phyloP scores from a whole-genome alignment of 2,329 filamentous ascomycete genomes.

The Ceratocystis destructans region DNA sequence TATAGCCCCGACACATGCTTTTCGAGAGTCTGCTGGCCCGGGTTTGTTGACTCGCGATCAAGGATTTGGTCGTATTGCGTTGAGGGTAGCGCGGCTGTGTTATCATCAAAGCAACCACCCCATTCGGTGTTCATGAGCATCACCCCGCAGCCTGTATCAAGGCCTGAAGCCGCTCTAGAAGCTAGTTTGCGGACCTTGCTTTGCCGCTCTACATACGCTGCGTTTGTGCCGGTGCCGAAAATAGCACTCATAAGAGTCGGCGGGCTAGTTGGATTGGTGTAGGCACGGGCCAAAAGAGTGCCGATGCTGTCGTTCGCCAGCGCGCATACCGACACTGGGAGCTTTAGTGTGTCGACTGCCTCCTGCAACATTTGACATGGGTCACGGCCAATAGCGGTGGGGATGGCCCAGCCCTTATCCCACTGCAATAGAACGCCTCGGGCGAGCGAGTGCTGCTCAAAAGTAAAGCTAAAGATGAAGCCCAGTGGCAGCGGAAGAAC shows the following conservation, averaged over 20 bases:
- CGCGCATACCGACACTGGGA: slow-evolving; percentile 59
- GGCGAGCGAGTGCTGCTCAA: slow-evolving; percentile 54
- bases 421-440: slow-evolving; percentile 58
- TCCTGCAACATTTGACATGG: slow-evolving; percentile 58
- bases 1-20: slow-evolving; percentile 76
- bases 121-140: slow-evolving; percentile 77
- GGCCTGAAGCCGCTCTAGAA: slow-evolving; percentile 30
- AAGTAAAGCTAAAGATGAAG: slow-evolving; percentile 52
- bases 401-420: slow-evolving; percentile 71
- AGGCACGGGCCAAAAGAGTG: slow-evolving; percentile 65
- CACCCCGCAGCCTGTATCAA: slow-evolving; percentile 48
- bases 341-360: slow-evolving; percentile 53
- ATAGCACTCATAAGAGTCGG: slow-evolving; percentile 62
- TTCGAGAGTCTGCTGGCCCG: slow-evolving; percentile 68
- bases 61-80: slow-evolving; percentile 54
- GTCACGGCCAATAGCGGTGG: slow-evolving; percentile 61
- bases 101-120: slow-evolving; percentile 61
- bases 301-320: slow-evolving; percentile 71
- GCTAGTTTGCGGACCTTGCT: slow-evolving; percentile 35
- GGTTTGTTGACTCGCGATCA: slow-evolving; percentile 55
- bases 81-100: slow-evolving; percentile 52
- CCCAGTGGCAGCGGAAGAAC: slow-evolving; percentile 21
- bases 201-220: slow-evolving; percentile 64
- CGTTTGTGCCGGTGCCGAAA: slow-evolving; percentile 71
- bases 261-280: slow-evolving; percentile 57